Percentiles rank a stretch among this genome's conserved stretches.
These are phyloP conservation scores for Apiospora marii DNA, from an alignment of 2,329 filamentous ascomycete genomes.

Conservation along the genomic window DNA sequence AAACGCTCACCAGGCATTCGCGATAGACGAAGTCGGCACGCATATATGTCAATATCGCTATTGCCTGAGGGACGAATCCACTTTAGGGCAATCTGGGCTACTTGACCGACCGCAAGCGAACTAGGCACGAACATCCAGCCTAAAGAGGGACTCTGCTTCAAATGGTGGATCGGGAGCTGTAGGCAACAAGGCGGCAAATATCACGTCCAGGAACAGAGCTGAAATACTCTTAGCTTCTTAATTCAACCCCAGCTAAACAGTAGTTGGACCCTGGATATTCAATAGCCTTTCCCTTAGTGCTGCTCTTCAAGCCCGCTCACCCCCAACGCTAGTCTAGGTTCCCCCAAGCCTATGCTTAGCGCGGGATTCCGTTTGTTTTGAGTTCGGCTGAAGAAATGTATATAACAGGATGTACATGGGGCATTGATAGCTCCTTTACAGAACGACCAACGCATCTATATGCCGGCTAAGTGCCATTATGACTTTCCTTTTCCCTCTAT, in stretches of 20 bases:
- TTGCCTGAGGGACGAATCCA: too few relatives aligned
- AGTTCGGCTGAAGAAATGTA: not conserved
- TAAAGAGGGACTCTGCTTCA: not conserved
- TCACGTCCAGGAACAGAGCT: not conserved
- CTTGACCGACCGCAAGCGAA: not conserved
- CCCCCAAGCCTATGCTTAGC: not conserved
- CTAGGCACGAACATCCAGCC: too few relatives aligned
- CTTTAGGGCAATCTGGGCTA: not conserved
- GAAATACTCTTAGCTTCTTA: not conserved
- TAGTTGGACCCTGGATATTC: not conserved
- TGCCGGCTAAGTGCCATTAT: not conserved
- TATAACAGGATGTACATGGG: not conserved
- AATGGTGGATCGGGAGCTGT: not conserved
- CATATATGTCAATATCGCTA: too few relatives aligned
- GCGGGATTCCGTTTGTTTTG: not conserved
- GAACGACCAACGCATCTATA: not conserved
- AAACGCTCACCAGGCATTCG: too few relatives aligned
- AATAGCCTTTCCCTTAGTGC: not conserved
- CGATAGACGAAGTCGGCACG: too few relatives aligned
- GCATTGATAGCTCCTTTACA: not conserved
- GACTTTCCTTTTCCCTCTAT: not conserved
- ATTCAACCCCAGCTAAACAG: not conserved
- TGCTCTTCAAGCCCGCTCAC: not conserved
- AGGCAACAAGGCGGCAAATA: too few relatives aligned
- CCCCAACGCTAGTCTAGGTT: not conserved